Base-by-base conservation (phyloP, 1,139 yeast genomes). In the Candida albicans region DNA sequence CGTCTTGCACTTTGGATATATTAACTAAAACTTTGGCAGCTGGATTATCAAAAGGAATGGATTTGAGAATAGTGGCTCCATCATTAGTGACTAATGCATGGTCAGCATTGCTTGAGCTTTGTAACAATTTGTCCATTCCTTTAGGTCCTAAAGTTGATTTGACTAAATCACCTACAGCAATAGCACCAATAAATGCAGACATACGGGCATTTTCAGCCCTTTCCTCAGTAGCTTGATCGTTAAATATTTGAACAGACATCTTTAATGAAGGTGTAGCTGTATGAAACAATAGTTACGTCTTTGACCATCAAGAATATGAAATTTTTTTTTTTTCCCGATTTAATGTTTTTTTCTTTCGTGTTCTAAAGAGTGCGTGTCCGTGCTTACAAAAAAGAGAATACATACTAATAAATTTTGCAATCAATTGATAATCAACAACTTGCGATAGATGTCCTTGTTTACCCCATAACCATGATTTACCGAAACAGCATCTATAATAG, bases 11-110 rank as follows among this genome's bases (percentile, higher is more conserved):
- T 66, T 93, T 93, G 43, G 97, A 85, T 50, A 93, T 87, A 64
- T 93, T 93, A 31, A 95, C 99, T 56, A 93, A 75, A 8, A 95
- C 99, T 63, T 93, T 93, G 30, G 99, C 99, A 2, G 99, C 99
- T 11, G 99, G 99, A 57, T 95, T 93, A 60, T 91, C 97, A 57
- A 93, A 81, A 8, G 99, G 98, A 57, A 93, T 93, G 1, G 96
- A 79, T 60, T 93, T 91, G 55, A 93, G 74, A 53, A 93, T 93
- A 6, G 99, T 93, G 40, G 99, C 99, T 49, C 99, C 99, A 68
- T 93, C 99, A 64, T 93, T 93, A 40, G 99, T 95, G 37, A 93
- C 93, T 59, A 91, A 62, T 6, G 95, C 77, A 47, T 75, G 76
- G 50, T 72, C 73, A 41, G 87, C 84, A 43, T 93, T 82, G 4